Evolutionary conservation across 768 basidiomycete species (phyloP).

Genomic region (Boletellus emodensis): DNA sequence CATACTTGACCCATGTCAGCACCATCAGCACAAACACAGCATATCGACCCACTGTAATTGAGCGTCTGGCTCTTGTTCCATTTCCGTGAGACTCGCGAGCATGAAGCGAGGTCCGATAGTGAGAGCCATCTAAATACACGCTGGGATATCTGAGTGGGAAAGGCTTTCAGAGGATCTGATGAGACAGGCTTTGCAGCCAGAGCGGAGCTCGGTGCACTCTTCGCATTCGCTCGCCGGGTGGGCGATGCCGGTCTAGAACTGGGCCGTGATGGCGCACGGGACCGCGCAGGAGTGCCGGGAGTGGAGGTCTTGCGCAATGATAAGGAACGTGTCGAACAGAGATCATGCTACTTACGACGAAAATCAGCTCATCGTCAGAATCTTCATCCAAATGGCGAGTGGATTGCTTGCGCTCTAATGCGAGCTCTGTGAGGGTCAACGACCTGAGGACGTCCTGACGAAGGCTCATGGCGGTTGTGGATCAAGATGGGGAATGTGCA

Average conservation of each 20-base stretch:
- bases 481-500: not conserved
- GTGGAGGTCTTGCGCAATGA: slow-evolving; percentile 49
- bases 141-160: slow-evolving; percentile 83
- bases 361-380: slow-evolving; percentile 65
- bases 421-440: slow-evolving; percentile 36
- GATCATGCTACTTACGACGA: slow-evolving; percentile 50
- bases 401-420: slow-evolving; percentile 26
- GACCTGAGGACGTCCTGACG: slow-evolving; percentile 68
- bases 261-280: slow-evolving; percentile 50
- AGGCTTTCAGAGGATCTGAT: slow-evolving; percentile 59
- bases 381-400: slow-evolving; percentile 38
- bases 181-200: slow-evolving; percentile 21
- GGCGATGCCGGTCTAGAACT: slow-evolving; percentile 43
- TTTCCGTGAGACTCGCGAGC: slow-evolving; percentile 77
- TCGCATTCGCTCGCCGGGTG: slow-evolving; percentile 17
- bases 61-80: slow-evolving; percentile 88
- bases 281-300: slow-evolving; percentile 64
- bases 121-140: slow-evolving; percentile 64
- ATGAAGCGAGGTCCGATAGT: slow-evolving; percentile 65
- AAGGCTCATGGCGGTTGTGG: slow-evolving; percentile 52
- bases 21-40: not conserved
- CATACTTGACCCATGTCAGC: slow-evolving; percentile 56
- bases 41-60: slow-evolving; percentile 67
- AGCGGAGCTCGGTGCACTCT: slow-evolving; percentile 26
- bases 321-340: slow-evolving; percentile 8